phyloP scores from a whole-genome alignment of 805 yeast species.

The Cyberlindnera mrakii region DNA sequence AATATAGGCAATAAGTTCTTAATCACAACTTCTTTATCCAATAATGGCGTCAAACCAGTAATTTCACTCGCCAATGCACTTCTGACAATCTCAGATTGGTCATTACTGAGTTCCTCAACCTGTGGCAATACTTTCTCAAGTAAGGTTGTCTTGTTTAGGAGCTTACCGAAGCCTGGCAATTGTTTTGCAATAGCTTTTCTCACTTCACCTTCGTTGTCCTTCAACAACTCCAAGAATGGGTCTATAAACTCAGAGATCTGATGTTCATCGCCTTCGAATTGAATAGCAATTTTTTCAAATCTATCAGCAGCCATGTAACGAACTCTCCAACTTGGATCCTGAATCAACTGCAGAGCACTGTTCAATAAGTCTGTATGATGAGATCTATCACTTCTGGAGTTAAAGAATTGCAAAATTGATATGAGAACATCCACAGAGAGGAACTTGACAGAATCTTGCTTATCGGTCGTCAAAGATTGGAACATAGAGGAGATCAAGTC shows the following conservation, averaged over 20 bases:
- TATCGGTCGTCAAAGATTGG: conserved; percentile 68
- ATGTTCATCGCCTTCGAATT: conserved; percentile 50
- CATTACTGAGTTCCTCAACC: conserved; percentile 78
- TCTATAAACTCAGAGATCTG: conserved; percentile 45
- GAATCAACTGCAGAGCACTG: conserved; percentile 64
- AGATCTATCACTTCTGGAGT: conserved; percentile 46
- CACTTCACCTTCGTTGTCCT: conserved; percentile 94
- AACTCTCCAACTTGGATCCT: conserved; percentile 96
- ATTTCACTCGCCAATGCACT: conserved; percentile 86
- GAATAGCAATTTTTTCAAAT: conserved; percentile 65
- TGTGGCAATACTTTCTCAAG: conserved; percentile 73
- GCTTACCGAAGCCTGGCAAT: conserved; percentile 65
- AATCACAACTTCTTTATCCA: conserved; percentile 80
- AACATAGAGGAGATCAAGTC: conserved; percentile 79
- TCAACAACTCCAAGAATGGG: conserved; percentile 71
- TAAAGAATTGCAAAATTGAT: conserved; percentile 68
- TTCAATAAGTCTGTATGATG: conserved; percentile 59
- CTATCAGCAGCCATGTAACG: conserved; percentile 97
- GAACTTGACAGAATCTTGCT: conserved; percentile 92
- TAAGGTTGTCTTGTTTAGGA: conserved; percentile 48
- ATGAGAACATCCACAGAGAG: conserved; percentile 83
- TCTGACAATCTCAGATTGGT: conserved; percentile 89
- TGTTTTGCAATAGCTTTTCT: conserved; percentile 92
- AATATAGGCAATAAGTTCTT: conserved; percentile 82
- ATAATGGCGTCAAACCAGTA: conserved; percentile 77